Percentiles rank a stretch among this genome's conserved stretches.
These are phyloP conservation scores for Beverwykella pulmonaria DNA, from an alignment of 495 filamentous ascomycete species.

Conservation along the genomic window DNA sequence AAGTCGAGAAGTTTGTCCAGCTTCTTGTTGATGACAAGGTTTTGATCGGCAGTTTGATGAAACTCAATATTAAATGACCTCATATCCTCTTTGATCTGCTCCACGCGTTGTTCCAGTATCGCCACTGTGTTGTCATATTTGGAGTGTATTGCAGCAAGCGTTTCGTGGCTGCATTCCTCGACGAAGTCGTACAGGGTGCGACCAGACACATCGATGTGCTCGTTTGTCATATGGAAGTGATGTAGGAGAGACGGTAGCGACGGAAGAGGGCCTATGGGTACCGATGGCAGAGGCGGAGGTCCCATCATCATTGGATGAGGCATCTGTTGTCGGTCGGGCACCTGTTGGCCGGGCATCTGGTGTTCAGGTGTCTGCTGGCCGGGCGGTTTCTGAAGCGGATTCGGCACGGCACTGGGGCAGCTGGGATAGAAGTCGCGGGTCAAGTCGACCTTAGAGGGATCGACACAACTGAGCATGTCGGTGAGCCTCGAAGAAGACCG, in stretches of 20 bases:
- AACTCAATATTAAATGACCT: constrained; percentile 16
- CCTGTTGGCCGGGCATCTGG: neutral
- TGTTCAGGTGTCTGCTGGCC: neutral
- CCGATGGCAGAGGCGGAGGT: neutral
- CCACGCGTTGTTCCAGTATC: constrained; percentile 17
- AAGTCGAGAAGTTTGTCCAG: constrained; percentile 29
- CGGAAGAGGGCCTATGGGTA: neutral
- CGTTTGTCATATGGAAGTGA: constrained; percentile 37
- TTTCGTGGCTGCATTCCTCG: neutral
- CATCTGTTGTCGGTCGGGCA: neutral
- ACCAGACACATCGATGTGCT: constrained; percentile 35
- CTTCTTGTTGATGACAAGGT: constrained; percentile 6
- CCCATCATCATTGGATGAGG: neutral
- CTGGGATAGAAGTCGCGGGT: constrained; percentile 21
- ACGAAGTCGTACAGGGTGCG: constrained; percentile 15
- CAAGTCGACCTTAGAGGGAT: constrained; percentile 5
- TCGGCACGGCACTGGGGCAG: constrained; percentile 36
- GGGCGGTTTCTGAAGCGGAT: constrained; percentile 27
- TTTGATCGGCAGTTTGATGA: constrained; percentile 10
- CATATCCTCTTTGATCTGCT: constrained; percentile 28
- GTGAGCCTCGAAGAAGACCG: constrained; percentile 20
- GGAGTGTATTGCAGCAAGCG: neutral
- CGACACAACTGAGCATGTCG: constrained; percentile 14
- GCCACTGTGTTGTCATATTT: constrained; percentile 23
- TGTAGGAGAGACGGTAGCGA: constrained; percentile 8